Evolutionary conservation across 805 yeast species (phyloP).

Genomic region (Sungouiozyma intestinalis): DNA sequence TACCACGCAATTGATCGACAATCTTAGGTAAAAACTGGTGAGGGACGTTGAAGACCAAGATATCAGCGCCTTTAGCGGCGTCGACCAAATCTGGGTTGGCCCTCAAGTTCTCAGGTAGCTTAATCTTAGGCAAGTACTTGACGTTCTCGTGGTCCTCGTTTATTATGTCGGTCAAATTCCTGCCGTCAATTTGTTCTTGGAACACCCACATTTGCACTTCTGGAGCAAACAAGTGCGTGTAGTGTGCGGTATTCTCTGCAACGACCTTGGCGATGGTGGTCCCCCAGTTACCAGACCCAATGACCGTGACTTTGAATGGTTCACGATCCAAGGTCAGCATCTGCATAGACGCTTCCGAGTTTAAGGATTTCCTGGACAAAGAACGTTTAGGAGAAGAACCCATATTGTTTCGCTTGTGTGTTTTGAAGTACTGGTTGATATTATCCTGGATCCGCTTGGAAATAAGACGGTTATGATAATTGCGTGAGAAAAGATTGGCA

Average conservation of each 20-base stretch:
- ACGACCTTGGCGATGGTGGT: constrained; percentile 92
- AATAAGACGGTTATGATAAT: background rate
- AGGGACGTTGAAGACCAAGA: constrained; percentile 87
- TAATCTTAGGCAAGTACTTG: constrained; percentile 78
- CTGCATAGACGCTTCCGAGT: constrained; percentile 5
- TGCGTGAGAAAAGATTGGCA: background rate
- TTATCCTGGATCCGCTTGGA: background rate
- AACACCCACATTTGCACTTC: constrained; percentile 94
- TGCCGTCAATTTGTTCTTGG: constrained; percentile 71
- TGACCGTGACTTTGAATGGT: constrained; percentile 54
- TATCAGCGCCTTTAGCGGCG: constrained; percentile 71
- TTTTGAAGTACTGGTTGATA: background rate
- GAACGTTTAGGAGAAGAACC: background rate
- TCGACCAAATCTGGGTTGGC: constrained; percentile 78
- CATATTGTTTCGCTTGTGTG: background rate
- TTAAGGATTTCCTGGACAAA: constrained; percentile 1
- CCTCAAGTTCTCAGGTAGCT: constrained; percentile 71
- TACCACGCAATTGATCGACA: constrained; percentile 64
- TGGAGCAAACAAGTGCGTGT: constrained; percentile 59
- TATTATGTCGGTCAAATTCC: constrained; percentile 78
- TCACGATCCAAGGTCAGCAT: constrained; percentile 5
- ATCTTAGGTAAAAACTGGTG: constrained; percentile 86
- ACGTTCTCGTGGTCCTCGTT: constrained; percentile 88
- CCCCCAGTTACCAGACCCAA: constrained; percentile 98
- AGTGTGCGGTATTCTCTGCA: constrained; percentile 71